Conservation (phyloP, 176 grass and related monocot genomes). For the Saccharum spontaneum region DNA sequence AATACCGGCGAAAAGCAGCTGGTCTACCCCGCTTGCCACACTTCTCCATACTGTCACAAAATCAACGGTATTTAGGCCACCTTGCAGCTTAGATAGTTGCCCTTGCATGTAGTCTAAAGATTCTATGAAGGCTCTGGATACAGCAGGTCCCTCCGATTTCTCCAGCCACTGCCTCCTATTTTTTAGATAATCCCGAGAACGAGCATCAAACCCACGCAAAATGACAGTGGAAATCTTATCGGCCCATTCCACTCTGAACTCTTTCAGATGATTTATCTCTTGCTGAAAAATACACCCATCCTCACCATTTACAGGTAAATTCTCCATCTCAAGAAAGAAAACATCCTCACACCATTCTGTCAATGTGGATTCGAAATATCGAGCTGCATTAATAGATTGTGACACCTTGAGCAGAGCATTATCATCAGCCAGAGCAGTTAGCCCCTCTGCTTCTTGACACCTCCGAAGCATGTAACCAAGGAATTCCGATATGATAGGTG, state of each 20-base stretch:
- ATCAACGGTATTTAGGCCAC: slow-evolving; percentile 55
- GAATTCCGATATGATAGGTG: slow-evolving; percentile 62
- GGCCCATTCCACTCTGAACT: slow-evolving; percentile 81
- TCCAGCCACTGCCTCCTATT: slow-evolving; percentile 87
- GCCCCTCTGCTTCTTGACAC: slow-evolving; percentile 95
- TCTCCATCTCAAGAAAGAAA: slow-evolving; percentile 97
- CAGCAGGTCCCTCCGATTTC: slow-evolving; percentile 50
- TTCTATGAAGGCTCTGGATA: slow-evolving; percentile 62
- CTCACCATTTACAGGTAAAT: slow-evolving; percentile 20
- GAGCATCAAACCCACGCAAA: slow-evolving; percentile 77
- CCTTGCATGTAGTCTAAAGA: slow-evolving; percentile 77
- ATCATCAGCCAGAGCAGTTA: slow-evolving; percentile 94
- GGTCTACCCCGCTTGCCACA: slow-evolving; percentile 67
- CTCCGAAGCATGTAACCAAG: slow-evolving; percentile 68
- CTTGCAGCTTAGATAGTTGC: slow-evolving; percentile 68
- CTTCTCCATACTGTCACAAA: slow-evolving; percentile 74
- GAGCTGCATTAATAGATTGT: slow-evolving; percentile 75
- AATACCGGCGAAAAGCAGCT: slow-evolving; percentile 64
- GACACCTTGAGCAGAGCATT: slow-evolving; percentile 69
- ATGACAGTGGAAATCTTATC: slow-evolving; percentile 81
- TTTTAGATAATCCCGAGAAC: slow-evolving; percentile 74
- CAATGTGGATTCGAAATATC: slow-evolving; percentile 56
- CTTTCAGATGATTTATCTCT: slow-evolving; percentile 55
- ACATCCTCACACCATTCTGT: slow-evolving; percentile 86
- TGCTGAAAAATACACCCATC: slow-evolving; percentile 60